Base-by-base conservation (phyloP, 352 stramenopile species). In the Globisporangium okanoganense region DNA sequence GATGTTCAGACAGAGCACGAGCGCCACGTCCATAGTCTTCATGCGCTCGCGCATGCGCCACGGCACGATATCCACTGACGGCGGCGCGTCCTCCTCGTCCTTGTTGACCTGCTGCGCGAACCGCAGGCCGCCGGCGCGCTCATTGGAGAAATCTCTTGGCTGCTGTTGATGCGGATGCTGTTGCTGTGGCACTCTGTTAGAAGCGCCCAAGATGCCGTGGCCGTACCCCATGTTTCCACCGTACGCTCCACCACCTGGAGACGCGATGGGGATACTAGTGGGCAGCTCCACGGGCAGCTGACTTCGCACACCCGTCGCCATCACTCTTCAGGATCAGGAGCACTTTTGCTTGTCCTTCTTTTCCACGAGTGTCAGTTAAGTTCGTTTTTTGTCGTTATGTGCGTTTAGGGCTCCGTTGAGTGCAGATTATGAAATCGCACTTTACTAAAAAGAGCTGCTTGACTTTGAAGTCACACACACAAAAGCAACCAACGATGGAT, bases 1-100 rank as follows among this genome's bases (percentile, higher is more conserved):
- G 59, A 99, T 98, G 71, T 99, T 99, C 6, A 99, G 81, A 64
- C 97, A 99, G 36, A 99, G 73, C 48, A 99, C 92, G 5, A 99
- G 80, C 38, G 88, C 97, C 18, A 99, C 94, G 56, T 95, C 86
- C 86, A 95, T 95, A 31, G 84, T 95, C 71, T 95, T 95, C 82
- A 95, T 92, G 60, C 86, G 84, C 57, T 93, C 85, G 45, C 82
- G 79, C 82, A 93, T 95, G 31, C 86, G 79, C 86, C 86, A 95
- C 7, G 86, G 81, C 52, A 87, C 78, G 58, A 92, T 85, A 22
- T 86, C 77, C 3, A 79, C 50, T 1, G 71, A 7, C 10, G 75
- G 47, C 1, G 62, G 62, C 31, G 62, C 44, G 9, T 77, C 55
- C 27, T 56, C 38, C 25, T 73, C 70, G 12, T 66, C 64, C 20